A percentile compares a stretch with the other conserved stretches of the same genome.
Evolutionary conservation across 371 early-diverging fungal species (phyloP).

Genomic region (Syncephalastrum contaminatum): DNA sequence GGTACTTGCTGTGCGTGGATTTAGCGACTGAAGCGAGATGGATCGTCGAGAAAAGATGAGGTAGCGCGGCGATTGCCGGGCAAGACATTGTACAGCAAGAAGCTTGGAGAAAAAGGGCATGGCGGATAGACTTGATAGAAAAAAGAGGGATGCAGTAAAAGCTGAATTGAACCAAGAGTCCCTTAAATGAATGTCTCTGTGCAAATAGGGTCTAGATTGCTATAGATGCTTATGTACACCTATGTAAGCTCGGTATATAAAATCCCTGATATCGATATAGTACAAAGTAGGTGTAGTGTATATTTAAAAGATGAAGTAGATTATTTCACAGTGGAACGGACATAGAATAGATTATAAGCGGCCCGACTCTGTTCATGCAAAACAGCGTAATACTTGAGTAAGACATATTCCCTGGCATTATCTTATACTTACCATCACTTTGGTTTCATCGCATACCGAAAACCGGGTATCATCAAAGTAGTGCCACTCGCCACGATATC

Average conservation of each 20-base stretch:
- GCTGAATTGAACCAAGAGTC: too few relatives aligned
- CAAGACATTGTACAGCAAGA: too few relatives aligned
- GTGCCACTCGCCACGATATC: slow-evolving; percentile 82
- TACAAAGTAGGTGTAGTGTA: background rate
- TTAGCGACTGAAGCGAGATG: slow-evolving; percentile 17
- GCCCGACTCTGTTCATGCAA: slow-evolving; percentile 21
- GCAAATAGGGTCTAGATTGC: too few relatives aligned
- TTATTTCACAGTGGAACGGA: slow-evolving; percentile 25
- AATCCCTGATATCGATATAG: background rate
- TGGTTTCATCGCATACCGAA: slow-evolving; percentile 59
- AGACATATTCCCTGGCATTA: background rate
- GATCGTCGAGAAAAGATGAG: too few relatives aligned
- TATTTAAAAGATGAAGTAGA: background rate
- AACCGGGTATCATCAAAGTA: slow-evolving; percentile 92
- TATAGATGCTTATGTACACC: too few relatives aligned
- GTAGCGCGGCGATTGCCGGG: too few relatives aligned
- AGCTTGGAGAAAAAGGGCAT: too few relatives aligned
- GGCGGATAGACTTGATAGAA: too few relatives aligned
- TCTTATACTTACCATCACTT: slow-evolving; percentile 59
- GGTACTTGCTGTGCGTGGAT: slow-evolving; percentile 5
- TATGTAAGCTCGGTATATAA: background rate
- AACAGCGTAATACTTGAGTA: background rate
- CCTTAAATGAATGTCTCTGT: too few relatives aligned
- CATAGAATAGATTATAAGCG: slow-evolving; percentile 28
- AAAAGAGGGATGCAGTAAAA: too few relatives aligned